These are phyloP conservation scores for Hirschioporus abietinus DNA, from an alignment of 768 basidiomycete species.

Conservation along the genomic window DNA sequence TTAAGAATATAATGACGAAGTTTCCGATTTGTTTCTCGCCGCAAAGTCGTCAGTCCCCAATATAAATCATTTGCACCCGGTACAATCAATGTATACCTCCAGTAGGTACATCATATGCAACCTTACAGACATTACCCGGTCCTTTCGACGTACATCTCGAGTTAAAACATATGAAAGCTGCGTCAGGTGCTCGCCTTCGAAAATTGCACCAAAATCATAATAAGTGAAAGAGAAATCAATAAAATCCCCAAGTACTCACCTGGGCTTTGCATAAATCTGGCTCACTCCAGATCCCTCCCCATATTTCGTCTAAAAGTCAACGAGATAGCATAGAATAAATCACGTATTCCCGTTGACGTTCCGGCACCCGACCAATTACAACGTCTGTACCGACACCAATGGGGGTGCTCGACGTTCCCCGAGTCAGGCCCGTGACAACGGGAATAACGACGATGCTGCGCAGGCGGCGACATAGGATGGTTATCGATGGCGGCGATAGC, in stretches of 20 bases:
- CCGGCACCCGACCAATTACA: neutral
- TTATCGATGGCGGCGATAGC: neutral
- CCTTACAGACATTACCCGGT: neutral
- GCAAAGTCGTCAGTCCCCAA: too few species aligned
- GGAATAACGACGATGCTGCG: neutral
- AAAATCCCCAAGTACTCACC: too few species aligned
- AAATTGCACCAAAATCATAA: neutral
- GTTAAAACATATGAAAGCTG: neutral
- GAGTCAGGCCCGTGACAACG: neutral
- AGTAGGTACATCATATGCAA: neutral
- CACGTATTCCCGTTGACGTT: neutral
- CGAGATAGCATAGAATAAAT: neutral
- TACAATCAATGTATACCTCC: too few species aligned
- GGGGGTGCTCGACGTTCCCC: constrained; percentile 1
- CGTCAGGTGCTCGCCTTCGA: neutral
- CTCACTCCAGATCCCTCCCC: too few species aligned
- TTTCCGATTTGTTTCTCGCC: too few species aligned
- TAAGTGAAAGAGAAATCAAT: too few species aligned
- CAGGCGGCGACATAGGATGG: neutral
- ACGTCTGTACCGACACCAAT: neutral
- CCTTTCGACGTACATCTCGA: neutral
- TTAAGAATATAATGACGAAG: too few species aligned
- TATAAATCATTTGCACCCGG: too few species aligned
- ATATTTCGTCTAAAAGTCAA: too few species aligned
- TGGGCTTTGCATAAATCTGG: too few species aligned